Base-by-base conservation (phyloP, 306 rosid species). In the Vigna trinervia region DNA sequence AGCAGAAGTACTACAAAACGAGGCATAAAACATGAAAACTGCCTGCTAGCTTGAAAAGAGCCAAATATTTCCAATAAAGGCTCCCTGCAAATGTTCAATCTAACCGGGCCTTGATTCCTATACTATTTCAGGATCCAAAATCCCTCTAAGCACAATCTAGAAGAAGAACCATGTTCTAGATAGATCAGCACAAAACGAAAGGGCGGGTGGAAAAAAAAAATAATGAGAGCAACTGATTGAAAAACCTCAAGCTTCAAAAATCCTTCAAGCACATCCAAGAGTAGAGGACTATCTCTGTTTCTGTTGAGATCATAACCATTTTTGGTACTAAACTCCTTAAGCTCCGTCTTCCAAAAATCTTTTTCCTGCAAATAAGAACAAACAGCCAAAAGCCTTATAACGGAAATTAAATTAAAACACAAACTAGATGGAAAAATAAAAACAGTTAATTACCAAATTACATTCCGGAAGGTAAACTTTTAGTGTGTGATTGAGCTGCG, bases 191-290 rank as follows among this genome's bases (percentile, higher is more conserved):
- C n/a, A 46, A 58, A 56, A 75, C 13, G 3, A 20, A 19, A 57
- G 43, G 13, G 22, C 15, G 2, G 46, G 39, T 6, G 72, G 77
- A 41, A 15, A 14, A 38, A 60, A 4, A 8, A 45, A 15, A 58
- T 39, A 3, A 62, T 5, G 52, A 41, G 69, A 19, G 76, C 56
- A 67, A 32, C 64, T 14, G 78, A 74, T 23, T 64, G 67, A 89
- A 80, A 71, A 67, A 96, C 99, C 99, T 96, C 99, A 86, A 91
- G 93, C 80, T 93, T 96, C 86, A 96, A 88, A 85, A 96, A 96
- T 80, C 99, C 99, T 86, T 96, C 97, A 38, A 96, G 99, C 77
- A 96, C 99, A 22, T 96, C 97, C 94, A 96, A 84, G 48, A 96
- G 99, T 58, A 96, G 78, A 60, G 99, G 99, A 85, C 97, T 91